Evolutionary conservation across 495 filamentous ascomycete species (phyloP).

Genomic region (Evernia prunastri): DNA sequence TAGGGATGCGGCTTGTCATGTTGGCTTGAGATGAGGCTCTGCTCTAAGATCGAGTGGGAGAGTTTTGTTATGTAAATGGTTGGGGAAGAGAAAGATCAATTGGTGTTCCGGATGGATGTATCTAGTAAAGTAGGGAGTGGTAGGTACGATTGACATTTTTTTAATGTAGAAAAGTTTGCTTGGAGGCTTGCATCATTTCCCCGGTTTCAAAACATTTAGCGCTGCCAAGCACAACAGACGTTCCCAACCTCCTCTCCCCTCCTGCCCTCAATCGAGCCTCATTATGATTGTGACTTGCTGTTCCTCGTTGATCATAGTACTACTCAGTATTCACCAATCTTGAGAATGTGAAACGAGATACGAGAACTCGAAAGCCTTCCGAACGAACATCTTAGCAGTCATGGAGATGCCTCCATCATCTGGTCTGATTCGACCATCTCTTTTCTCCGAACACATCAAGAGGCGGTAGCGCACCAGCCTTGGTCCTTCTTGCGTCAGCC

Average conservation of each 20-base stretch:
- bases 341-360: neutral
- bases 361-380: neutral
- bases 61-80: too few species aligned
- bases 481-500: neutral
- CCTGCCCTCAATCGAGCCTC: too few species aligned
- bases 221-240: too few species aligned
- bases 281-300: neutral
- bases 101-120: neutral
- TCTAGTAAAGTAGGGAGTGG: too few species aligned
- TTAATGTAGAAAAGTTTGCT: too few species aligned
- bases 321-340: neutral
- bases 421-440: neutral
- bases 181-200: neutral
- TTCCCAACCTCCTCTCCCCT: too few species aligned
- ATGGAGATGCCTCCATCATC: neutral
- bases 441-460: neutral
- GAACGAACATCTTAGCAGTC: too few species aligned
- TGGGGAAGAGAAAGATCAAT: neutral
- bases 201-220: neutral
- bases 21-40: too few species aligned
- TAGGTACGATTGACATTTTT: too few species aligned
- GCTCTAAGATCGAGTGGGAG: neutral
- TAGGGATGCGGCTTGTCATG: conserved; percentile 48
- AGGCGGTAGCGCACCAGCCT: neutral
- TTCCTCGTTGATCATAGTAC: too few species aligned